Evolutionary conservation across 2,329 filamentous ascomycete species (phyloP).

Genomic region (Chaetomium sp.): DNA sequence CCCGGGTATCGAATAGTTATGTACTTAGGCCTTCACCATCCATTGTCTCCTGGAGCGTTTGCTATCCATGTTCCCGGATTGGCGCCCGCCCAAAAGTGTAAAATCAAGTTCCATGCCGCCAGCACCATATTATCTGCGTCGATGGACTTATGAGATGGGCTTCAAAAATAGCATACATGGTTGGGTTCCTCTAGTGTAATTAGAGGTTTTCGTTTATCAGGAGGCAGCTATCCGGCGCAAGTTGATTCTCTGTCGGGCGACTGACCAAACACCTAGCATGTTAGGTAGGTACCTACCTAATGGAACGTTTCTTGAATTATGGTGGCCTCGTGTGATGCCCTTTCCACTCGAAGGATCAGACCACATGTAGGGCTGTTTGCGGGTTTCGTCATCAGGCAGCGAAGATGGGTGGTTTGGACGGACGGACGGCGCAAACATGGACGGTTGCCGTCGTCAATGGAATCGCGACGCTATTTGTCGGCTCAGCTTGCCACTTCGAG

Average conservation of each 20-base stretch:
- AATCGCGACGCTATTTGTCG: constrained; percentile 17
- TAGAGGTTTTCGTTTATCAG: background rate
- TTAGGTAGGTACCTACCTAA: background rate
- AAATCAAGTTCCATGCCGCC: background rate
- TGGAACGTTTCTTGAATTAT: background rate
- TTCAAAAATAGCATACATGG: background rate
- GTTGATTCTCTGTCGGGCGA: background rate
- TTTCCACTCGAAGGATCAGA: constrained; percentile 8
- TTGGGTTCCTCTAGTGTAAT: background rate
- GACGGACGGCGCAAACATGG: background rate
- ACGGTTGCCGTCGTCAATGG: constrained; percentile 9
- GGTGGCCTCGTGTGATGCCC: background rate
- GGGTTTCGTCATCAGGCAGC: constrained; percentile 24
- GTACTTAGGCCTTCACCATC: background rate
- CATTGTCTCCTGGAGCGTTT: background rate
- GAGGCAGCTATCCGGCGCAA: background rate
- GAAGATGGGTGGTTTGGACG: constrained; percentile 10
- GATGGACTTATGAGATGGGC: background rate
- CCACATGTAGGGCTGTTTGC: constrained; percentile 10
- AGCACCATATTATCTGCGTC: background rate
- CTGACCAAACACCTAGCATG: background rate
- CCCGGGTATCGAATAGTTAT: constrained; percentile 10
- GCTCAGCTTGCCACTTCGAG: constrained; percentile 24
- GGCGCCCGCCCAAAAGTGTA: background rate
- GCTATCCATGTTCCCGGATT: background rate